These are phyloP conservation scores for Tolypocladium inflatum DNA, from an alignment of 2,329 filamentous ascomycete genomes.

Conservation along the genomic window DNA sequence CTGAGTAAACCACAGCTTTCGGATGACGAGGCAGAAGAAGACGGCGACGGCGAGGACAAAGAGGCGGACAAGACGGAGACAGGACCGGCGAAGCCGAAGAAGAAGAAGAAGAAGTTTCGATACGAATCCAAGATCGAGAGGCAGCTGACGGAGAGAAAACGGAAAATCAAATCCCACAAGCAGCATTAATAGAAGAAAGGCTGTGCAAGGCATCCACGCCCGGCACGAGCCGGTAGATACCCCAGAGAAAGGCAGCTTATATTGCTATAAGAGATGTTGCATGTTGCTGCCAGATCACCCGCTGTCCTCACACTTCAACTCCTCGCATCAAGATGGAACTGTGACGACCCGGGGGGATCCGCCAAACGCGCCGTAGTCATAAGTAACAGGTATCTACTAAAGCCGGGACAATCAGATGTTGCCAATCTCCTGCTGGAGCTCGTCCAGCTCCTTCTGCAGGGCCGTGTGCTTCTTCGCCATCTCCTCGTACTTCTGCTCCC, in stretches of 20 bases:
- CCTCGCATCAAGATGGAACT: constrained; percentile 12
- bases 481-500: constrained; percentile 97
- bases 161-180: constrained; percentile 46
- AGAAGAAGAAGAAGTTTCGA: constrained; percentile 83
- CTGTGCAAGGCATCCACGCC: neutral
- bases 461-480: constrained; percentile 81
- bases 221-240: constrained; percentile 15
- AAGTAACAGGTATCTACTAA: constrained; percentile 10
- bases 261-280: constrained; percentile 19
- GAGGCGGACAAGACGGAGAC: constrained; percentile 15
- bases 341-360: neutral
- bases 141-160: constrained; percentile 61
- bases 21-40: constrained; percentile 26
- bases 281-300: constrained; percentile 18
- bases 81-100: constrained; percentile 44
- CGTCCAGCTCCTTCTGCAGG: constrained; percentile 83
- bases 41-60: constrained; percentile 20
- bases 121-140: constrained; percentile 87
- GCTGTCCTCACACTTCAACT: constrained; percentile 16
- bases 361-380: neutral
- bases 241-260: constrained; percentile 16
- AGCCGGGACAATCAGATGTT: constrained; percentile 59
- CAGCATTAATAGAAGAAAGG: neutral
- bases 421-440: constrained; percentile 84
- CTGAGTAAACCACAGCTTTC: constrained; percentile 43